Percentiles rank a stretch among this genome's conserved stretches.
phyloP scores from a whole-genome alignment of 2,329 filamentous ascomycete species.

The Diaporthe caulivora region DNA sequence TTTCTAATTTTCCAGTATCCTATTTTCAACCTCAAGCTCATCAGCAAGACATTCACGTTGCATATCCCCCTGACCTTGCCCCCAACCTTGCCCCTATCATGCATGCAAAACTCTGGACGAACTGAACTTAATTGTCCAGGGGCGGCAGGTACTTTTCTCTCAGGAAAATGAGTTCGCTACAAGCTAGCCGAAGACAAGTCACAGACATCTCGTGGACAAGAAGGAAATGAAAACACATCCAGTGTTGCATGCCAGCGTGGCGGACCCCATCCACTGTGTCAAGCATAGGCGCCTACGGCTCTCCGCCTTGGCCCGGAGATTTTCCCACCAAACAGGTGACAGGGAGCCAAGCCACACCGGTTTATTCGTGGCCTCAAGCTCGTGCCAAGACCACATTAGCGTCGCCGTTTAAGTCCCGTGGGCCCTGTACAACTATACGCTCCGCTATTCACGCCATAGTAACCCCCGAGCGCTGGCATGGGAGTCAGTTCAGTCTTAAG shows the following conservation, averaged over 20 bases:
- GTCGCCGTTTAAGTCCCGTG: background rate
- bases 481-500: slow-evolving; percentile 1
- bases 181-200: background rate
- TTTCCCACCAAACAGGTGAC: slow-evolving; percentile 21
- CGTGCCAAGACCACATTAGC: slow-evolving; percentile 20
- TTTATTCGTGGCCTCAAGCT: slow-evolving; percentile 28
- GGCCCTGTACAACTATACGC: background rate
- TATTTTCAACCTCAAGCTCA: background rate
- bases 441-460: slow-evolving; percentile 4
- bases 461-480: background rate
- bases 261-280: slow-evolving; percentile 6
- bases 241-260: slow-evolving; percentile 2
- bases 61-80: too few species aligned
- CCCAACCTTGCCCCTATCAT: slow-evolving; percentile 8
- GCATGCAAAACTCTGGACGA: slow-evolving; percentile 4
- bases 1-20: background rate
- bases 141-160: background rate
- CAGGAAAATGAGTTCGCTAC: background rate
- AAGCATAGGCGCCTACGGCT: slow-evolving; percentile 2
- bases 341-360: background rate
- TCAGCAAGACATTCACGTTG: background rate
- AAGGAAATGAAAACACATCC: background rate
- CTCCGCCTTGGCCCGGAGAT: slow-evolving; percentile 23
- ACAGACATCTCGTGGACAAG: background rate
- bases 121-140: background rate